These are phyloP conservation scores for Russula earlei DNA, from an alignment of 768 basidiomycete species.

Conservation along the genomic window DNA sequence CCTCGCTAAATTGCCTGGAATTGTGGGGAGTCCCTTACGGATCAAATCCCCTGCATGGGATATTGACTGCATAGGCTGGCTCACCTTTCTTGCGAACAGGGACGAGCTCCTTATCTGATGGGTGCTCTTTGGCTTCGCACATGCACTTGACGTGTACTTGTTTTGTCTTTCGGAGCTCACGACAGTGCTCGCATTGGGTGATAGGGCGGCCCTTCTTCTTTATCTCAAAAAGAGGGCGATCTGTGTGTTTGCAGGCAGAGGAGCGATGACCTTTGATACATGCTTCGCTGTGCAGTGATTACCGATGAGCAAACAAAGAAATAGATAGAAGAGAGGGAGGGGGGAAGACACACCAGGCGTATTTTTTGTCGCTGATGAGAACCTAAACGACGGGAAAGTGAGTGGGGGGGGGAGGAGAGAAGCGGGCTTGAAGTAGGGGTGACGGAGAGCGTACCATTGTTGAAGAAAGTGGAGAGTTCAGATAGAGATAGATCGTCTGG, in stretches of 20 bases:
- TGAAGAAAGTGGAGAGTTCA: neutral
- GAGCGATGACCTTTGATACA: conserved; percentile 95
- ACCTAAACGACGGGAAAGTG: conserved; percentile 34
- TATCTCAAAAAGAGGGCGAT: conserved; percentile 85
- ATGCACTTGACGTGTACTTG: conserved; percentile 77
- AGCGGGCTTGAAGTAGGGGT: neutral
- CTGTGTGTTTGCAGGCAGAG: conserved; percentile 77
- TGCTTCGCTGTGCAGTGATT: conserved; percentile 49
- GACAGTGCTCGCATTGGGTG: conserved; percentile 82
- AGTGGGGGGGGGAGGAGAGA: neutral
- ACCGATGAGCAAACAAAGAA: conserved; percentile 13
- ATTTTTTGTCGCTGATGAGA: conserved; percentile 63
- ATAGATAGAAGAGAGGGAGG: neutral
- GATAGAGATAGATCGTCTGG: conserved; percentile 10
- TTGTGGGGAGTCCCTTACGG: conserved; percentile 26
- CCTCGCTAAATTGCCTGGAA: conserved; percentile 41
- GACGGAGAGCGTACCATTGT: conserved; percentile 8
- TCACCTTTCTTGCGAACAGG: conserved; percentile 50
- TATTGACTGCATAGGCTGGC: conserved; percentile 25
- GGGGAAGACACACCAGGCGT: conserved; percentile 64
- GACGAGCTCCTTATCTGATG: conserved; percentile 8
- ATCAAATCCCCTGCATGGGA: conserved; percentile 23
- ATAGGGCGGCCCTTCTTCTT: conserved; percentile 90
- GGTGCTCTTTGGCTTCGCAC: conserved; percentile 33
- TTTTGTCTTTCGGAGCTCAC: conserved; percentile 71